Base-by-base conservation (phyloP, 2,329 filamentous ascomycete species). In the Hypoxylon sp. region DNA sequence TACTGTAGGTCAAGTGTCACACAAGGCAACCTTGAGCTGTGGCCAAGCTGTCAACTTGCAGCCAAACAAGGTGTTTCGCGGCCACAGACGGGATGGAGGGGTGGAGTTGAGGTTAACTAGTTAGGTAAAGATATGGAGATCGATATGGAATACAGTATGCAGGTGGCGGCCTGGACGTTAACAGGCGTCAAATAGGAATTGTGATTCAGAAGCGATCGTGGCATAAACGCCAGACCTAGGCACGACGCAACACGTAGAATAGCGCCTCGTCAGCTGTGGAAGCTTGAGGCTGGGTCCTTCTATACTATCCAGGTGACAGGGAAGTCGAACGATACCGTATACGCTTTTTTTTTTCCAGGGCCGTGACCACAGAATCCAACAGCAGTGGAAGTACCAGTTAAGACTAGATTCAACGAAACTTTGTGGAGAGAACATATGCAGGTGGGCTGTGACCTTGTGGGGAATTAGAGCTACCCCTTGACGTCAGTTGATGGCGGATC, bases 321-420 rank as follows among this genome's bases (percentile, higher is more conserved):
- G 61, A 50, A 56, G 58, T 69, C 56, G 66, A 65, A 66, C 33
- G 65, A 65, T 69, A 24, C 56, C 56, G 57, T 62, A 53, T 22
- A 57, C 61, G 22, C 55, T 46, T 65, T 51, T 26, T 51, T 60
- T 42, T 50, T 61, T 52, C 13, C 14, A 52, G 24, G 42, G 26
- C 35, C 54, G 59, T 67, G 65, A 67, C 44, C 17, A 44, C 4
- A 44, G 14, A 44, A 10, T 42, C 54, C 57, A 63, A 48, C 39
- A 37, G 17, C 35, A 35, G 8, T 31, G n/a, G 13, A 29, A 37
- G 44, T 35, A 33, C 53, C 53, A 17, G 26, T 46, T 29, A 31
- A 31, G 29, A 31, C 35, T 31, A 31, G 26, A 33, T 44, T 19
- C 47, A 55, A 55, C 37, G 42, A 5, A 31, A 47, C 42, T 22